Conservation (phyloP, 2,329 filamentous ascomycete species). For the Xylaria sp. region DNA sequence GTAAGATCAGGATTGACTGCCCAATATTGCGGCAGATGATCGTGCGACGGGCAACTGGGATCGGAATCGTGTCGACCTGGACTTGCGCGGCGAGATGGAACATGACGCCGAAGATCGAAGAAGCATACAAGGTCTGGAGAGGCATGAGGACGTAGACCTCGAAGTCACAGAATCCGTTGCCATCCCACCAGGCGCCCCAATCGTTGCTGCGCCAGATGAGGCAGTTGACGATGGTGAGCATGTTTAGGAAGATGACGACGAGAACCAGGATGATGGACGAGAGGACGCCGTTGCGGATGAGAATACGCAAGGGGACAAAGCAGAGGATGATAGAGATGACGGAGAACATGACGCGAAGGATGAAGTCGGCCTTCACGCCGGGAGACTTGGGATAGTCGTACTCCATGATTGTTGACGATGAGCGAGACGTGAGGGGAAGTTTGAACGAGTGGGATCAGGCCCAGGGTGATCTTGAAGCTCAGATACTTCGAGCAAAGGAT, state of each 20-base stretch:
- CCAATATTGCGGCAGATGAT: conserved; percentile 38
- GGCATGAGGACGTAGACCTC: conserved; percentile 36
- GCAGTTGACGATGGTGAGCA: conserved; percentile 45
- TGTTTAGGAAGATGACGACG: conserved; percentile 43
- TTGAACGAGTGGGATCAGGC: background rate
- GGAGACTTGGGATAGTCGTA: background rate
- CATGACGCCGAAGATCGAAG: conserved; percentile 51
- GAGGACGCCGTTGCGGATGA: conserved; percentile 50
- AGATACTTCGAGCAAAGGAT: too few relatives aligned
- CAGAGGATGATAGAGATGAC: conserved; percentile 42
- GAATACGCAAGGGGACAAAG: conserved; percentile 47
- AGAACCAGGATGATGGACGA: conserved; percentile 46
- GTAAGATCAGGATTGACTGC: conserved; percentile 52
- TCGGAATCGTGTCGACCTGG: conserved; percentile 35
- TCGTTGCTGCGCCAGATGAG: conserved; percentile 51
- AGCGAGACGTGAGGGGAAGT: too few relatives aligned
- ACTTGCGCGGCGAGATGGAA: conserved; percentile 49
- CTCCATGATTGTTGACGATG: too few relatives aligned
- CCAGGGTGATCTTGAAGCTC: background rate
- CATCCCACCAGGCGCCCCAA: conserved; percentile 46
- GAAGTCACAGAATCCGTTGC: conserved; percentile 50
- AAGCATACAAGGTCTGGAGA: conserved; percentile 41
- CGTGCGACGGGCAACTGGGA: background rate
- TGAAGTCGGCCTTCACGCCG: conserved; percentile 40
- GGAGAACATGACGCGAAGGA: conserved; percentile 45